Evolutionary conservation across 2,329 filamentous ascomycete species (phyloP).

Genomic region (Alternaria arborescens): DNA sequence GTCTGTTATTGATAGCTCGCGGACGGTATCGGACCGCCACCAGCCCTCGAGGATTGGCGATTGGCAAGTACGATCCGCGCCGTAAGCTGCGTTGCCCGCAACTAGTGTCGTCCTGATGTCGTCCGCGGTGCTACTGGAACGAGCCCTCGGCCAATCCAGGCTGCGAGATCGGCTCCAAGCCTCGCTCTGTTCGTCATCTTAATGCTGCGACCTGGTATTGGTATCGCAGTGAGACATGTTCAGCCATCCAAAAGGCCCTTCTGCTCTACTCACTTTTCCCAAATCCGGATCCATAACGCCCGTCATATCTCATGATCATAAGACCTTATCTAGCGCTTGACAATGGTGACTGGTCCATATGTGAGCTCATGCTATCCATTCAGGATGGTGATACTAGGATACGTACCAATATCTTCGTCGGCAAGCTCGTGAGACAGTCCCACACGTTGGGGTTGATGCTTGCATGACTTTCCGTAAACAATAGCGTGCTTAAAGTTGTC

Average conservation of each 20-base stretch:
- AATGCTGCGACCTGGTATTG: slow-evolving; percentile 38
- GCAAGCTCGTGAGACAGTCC: slow-evolving; percentile 89
- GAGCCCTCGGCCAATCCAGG: slow-evolving; percentile 45
- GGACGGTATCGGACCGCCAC: slow-evolving; percentile 42
- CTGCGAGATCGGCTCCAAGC: slow-evolving; percentile 35
- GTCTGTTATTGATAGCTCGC: slow-evolving; percentile 37
- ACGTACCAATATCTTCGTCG: slow-evolving; percentile 94
- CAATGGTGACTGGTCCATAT: slow-evolving; percentile 51
- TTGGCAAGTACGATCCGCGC: slow-evolving; percentile 45
- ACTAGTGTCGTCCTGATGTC: slow-evolving; percentile 45
- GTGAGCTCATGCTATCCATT: slow-evolving; percentile 35
- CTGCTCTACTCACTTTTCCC: slow-evolving; percentile 36
- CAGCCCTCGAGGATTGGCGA: slow-evolving; percentile 39
- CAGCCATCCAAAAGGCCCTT: slow-evolving; percentile 40
- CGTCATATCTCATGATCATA: slow-evolving; percentile 30
- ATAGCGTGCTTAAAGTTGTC: slow-evolving; percentile 96
- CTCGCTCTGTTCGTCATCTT: slow-evolving; percentile 43
- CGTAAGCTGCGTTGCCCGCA: slow-evolving; percentile 44
- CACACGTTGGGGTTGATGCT: slow-evolving; percentile 97
- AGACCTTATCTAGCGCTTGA: slow-evolving; percentile 49
- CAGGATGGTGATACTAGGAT: slow-evolving; percentile 12
- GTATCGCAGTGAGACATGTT: slow-evolving; percentile 43
- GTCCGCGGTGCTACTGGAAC: slow-evolving; percentile 43
- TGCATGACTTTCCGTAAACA: slow-evolving; percentile 97
- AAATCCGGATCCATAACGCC: slow-evolving; percentile 26